Evolutionary conservation across 176 grass and related monocot genomes (phyloP).

Genomic region (Poa pratensis): DNA sequence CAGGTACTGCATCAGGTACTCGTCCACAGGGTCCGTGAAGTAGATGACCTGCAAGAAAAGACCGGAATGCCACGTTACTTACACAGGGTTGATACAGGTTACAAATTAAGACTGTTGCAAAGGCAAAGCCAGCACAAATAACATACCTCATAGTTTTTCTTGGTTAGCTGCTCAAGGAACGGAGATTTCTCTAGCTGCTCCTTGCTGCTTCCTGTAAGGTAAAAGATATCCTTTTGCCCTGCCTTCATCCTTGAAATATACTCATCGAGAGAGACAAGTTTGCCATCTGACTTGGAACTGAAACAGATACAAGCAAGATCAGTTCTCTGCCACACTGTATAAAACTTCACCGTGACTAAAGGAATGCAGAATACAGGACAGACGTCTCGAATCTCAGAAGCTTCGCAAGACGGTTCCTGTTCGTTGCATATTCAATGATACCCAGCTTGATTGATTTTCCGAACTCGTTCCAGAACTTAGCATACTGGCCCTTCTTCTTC

Average conservation of each 20-base stretch:
- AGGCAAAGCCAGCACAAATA: too few species aligned
- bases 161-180: slow-evolving; percentile 95
- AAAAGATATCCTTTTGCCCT: slow-evolving; percentile 95
- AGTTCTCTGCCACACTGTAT: slow-evolving; percentile 26
- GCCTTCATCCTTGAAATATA: slow-evolving; percentile 98
- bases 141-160: slow-evolving; percentile 94
- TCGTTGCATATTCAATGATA: slow-evolving; percentile 97
- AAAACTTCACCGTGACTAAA: not conserved
- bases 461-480: slow-evolving; percentile 99
- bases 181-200: slow-evolving; percentile 97
- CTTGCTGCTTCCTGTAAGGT: slow-evolving; percentile 93
- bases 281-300: slow-evolving; percentile 96
- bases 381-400: slow-evolving; percentile 97
- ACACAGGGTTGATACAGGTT: too few species aligned
- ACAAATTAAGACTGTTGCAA: not conserved
- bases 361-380: slow-evolving; percentile 12
- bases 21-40: slow-evolving; percentile 93
- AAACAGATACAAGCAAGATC: slow-evolving; percentile 34
- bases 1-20: slow-evolving; percentile 99
- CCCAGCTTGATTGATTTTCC: slow-evolving; percentile 98
- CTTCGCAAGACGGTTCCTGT: slow-evolving; percentile 95
- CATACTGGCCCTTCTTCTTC: slow-evolving; percentile 92
- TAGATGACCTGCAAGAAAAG: slow-evolving; percentile 70
- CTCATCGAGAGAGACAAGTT: slow-evolving; percentile 95
- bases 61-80: not conserved